A percentile compares a stretch with the other conserved stretches of the same genome.
phyloP scores from a whole-genome alignment of 345 rosid genomes.

The Pistacia vera region DNA sequence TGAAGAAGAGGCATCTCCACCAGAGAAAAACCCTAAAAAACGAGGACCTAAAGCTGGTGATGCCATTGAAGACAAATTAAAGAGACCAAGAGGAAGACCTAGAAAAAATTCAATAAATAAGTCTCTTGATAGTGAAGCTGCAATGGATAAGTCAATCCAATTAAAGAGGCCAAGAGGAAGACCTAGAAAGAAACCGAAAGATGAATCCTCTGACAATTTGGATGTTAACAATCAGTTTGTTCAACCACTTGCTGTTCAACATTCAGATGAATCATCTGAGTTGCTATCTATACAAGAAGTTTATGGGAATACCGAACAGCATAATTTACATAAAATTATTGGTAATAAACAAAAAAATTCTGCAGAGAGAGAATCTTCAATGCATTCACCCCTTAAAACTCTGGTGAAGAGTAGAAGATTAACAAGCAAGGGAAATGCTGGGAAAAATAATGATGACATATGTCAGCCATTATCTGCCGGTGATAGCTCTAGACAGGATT shows the following conservation, averaged over 20 bases:
- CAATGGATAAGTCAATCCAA: slow-evolving; percentile 13
- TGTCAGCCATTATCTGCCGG: neutral
- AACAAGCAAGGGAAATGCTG: slow-evolving; percentile 26
- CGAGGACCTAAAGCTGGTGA: slow-evolving; percentile 16
- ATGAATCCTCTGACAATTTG: slow-evolving; percentile 33
- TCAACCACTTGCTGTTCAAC: slow-evolving; percentile 52
- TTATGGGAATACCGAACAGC: slow-evolving; percentile 30
- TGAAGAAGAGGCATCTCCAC: slow-evolving; percentile 27
- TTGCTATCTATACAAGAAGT: slow-evolving; percentile 33
- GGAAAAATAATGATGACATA: slow-evolving; percentile 21
- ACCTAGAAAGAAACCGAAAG: slow-evolving; percentile 49
- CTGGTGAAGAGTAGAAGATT: slow-evolving; percentile 28
- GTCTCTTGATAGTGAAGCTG: slow-evolving; percentile 21
- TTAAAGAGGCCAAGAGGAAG: slow-evolving; percentile 48
- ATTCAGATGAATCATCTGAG: slow-evolving; percentile 48
- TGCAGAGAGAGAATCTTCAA: slow-evolving; percentile 25
- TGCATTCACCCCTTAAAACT: slow-evolving; percentile 35
- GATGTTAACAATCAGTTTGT: slow-evolving; percentile 32
- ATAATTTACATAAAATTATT: slow-evolving; percentile 26
- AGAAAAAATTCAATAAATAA: slow-evolving; percentile 37
- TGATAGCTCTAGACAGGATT: slow-evolving; percentile 24
- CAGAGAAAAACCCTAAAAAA: slow-evolving; percentile 29
- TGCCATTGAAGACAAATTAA: slow-evolving; percentile 27
- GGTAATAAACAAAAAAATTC: slow-evolving; percentile 24
- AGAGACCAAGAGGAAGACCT: slow-evolving; percentile 51